Percentiles rank a stretch among this genome's conserved stretches.
phyloP scores from a whole-genome alignment of 2,329 filamentous ascomycete species.

The Nemania serpens region DNA sequence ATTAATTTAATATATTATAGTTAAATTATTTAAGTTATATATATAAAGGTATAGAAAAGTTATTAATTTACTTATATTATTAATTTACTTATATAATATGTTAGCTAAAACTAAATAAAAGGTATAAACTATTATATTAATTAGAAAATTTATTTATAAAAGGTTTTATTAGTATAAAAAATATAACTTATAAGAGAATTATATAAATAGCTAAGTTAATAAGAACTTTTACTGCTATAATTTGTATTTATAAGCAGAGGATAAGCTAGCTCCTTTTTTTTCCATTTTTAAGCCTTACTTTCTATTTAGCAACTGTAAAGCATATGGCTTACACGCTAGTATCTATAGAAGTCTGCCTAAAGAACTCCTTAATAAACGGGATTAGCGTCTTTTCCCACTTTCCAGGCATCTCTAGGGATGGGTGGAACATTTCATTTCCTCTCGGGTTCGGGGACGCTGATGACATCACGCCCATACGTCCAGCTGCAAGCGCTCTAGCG shows the following conservation, averaged over 20 bases:
- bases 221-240: not conserved
- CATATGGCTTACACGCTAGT: conserved; percentile 4
- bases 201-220: not conserved
- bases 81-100: no score
- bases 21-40: no score
- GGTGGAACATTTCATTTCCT: no score
- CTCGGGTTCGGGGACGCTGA: no score
- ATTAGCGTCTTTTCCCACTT: not conserved
- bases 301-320: not conserved
- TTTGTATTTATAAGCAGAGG: not conserved
- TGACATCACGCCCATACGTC: no score
- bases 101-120: not conserved
- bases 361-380: not conserved
- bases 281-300: not conserved
- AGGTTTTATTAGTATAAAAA: not conserved
- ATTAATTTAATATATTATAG: no score
- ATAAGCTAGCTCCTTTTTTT: not conserved
- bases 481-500: no score
- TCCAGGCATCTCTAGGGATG: no score
- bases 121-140: not conserved
- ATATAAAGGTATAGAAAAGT: no score
- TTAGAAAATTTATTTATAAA: conserved; percentile 3
- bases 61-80: no score
- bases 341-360: conserved; percentile 4
- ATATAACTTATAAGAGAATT: not conserved